Conservation (phyloP, 1,139 yeast species). For the Debaryomyces sp. region DNA sequence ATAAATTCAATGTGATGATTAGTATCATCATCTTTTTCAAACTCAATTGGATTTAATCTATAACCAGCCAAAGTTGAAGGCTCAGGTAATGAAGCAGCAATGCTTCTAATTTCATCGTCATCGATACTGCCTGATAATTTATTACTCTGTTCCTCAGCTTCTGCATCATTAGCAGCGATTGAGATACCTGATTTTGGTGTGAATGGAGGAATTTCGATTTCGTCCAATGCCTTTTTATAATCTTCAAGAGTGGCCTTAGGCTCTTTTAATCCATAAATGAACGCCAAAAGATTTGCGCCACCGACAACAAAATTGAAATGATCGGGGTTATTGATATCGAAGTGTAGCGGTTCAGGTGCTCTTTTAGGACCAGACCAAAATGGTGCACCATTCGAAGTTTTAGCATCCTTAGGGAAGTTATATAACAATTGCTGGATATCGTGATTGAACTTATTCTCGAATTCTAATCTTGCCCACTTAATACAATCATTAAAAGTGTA, state of each 20-base stretch:
- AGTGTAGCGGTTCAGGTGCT: slow-evolving; percentile 83
- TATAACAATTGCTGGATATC: slow-evolving; percentile 88
- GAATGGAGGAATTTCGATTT: slow-evolving; percentile 47
- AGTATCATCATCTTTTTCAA: slow-evolving; percentile 96
- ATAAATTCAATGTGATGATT: slow-evolving; percentile 97
- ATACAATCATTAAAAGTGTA: slow-evolving; percentile 91
- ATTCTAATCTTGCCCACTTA: slow-evolving; percentile 90
- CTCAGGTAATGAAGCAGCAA: slow-evolving; percentile 82
- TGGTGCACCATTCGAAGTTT: slow-evolving; percentile 86
- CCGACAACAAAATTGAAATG: slow-evolving; percentile 84
- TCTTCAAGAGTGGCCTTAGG: slow-evolving; percentile 42
- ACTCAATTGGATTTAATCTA: slow-evolving; percentile 83
- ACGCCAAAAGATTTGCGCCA: slow-evolving; percentile 91
- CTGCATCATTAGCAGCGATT: slow-evolving; percentile 88
- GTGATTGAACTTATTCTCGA: slow-evolving; percentile 79
- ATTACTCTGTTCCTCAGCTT: slow-evolving; percentile 77
- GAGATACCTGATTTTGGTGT: slow-evolving; percentile 73
- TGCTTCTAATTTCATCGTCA: slow-evolving; percentile 57
- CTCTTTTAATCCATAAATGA: slow-evolving; percentile 80
- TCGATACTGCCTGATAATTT: slow-evolving; percentile 49
- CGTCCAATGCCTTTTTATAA: slow-evolving; percentile 56
- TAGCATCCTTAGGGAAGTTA: slow-evolving; percentile 94
- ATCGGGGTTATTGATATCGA: slow-evolving; percentile 73
- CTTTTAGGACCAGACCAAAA: slow-evolving; percentile 99
- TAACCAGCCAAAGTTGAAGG: slow-evolving; percentile 90